Conservation (phyloP, 2,329 filamentous ascomycete species). For the Fusarium mexicanum region DNA sequence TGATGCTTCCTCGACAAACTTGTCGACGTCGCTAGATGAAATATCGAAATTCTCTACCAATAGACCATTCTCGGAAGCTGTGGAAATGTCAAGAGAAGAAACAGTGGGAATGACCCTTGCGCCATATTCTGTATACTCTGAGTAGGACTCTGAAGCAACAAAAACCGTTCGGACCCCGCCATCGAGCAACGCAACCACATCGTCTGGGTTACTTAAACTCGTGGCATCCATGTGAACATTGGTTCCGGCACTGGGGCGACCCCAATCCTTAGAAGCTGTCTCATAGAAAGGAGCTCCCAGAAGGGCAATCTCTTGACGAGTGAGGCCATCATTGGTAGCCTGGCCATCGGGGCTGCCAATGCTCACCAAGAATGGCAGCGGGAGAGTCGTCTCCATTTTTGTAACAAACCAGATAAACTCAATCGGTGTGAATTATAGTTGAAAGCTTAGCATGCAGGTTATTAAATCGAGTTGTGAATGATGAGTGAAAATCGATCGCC, state of each 20-base stretch:
- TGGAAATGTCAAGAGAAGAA: conserved; percentile 56
- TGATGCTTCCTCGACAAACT: conserved; percentile 58
- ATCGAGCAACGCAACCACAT: conserved; percentile 84
- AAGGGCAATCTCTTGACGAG: conserved; percentile 65
- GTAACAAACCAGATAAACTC: conserved; percentile 13
- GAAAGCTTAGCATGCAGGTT: not conserved
- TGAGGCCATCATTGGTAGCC: conserved; percentile 62
- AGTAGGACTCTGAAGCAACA: conserved; percentile 75
- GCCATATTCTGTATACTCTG: conserved; percentile 64
- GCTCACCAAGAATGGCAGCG: conserved; percentile 70
- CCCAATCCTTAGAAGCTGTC: conserved; percentile 59
- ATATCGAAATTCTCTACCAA: conserved; percentile 64
- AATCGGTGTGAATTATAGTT: conserved; percentile 12
- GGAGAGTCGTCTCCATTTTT: conserved; percentile 71
- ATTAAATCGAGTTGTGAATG: conserved; percentile 24
- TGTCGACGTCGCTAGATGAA: conserved; percentile 51
- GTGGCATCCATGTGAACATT: conserved; percentile 82
- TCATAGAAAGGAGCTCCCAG: conserved; percentile 69
- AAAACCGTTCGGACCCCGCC: conserved; percentile 87
- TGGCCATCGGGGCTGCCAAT: conserved; percentile 62
- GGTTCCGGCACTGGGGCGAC: conserved; percentile 60
- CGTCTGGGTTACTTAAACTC: conserved; percentile 71
- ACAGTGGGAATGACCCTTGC: conserved; percentile 65
- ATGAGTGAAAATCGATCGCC: conserved; percentile 38
- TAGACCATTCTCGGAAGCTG: conserved; percentile 60